A percentile compares a stretch with the other conserved stretches of the same genome.
Evolutionary conservation across 139 green algal genomes (phyloP).

Genomic region (Pseudopediastrum boryanum): DNA sequence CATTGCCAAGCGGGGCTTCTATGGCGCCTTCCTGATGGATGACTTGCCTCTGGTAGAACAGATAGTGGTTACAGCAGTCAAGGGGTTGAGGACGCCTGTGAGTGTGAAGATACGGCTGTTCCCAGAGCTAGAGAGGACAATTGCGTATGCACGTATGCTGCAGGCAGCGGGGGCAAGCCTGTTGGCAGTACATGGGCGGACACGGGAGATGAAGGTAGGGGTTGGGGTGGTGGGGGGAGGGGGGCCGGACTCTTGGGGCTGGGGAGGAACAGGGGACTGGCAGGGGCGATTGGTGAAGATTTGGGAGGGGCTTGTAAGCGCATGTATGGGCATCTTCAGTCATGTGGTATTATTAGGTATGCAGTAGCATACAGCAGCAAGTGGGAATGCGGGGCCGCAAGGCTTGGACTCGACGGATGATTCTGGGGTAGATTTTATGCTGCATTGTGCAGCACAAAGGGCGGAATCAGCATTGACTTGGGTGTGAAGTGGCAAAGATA

Average conservation of each 20-base stretch:
- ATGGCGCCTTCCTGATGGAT: slow-evolving; percentile 94
- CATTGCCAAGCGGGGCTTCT: slow-evolving; percentile 80
- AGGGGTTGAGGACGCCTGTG: slow-evolving; percentile 62
- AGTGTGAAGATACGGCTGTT: slow-evolving; percentile 95
- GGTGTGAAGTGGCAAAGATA: no score
- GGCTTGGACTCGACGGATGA: no score
- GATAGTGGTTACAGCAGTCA: slow-evolving; percentile 57
- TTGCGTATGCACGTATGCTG: slow-evolving; percentile 94
- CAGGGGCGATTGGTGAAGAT: no score
- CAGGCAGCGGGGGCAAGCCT: slow-evolving; percentile 84
- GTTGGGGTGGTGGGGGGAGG: not conserved
- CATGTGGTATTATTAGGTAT: not conserved
- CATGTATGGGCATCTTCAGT: not conserved
- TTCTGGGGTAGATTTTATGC: no score
- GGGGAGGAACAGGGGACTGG: no score
- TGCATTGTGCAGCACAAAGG: no score
- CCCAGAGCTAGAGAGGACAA: slow-evolving; percentile 75
- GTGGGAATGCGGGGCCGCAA: no score
- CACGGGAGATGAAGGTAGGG: slow-evolving; percentile 88
- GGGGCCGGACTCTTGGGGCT: not conserved
- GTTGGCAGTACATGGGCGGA: slow-evolving; percentile 94
- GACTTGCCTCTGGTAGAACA: slow-evolving; percentile 73
- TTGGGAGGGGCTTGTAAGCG: not conserved
- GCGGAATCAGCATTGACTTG: no score
- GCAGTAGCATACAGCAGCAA: not conserved